A percentile compares a stretch with the other conserved stretches of the same genome.
Evolutionary conservation across 2,329 filamentous ascomycete genomes (phyloP).

Genomic region (Pseudogymnoascus sp.): DNA sequence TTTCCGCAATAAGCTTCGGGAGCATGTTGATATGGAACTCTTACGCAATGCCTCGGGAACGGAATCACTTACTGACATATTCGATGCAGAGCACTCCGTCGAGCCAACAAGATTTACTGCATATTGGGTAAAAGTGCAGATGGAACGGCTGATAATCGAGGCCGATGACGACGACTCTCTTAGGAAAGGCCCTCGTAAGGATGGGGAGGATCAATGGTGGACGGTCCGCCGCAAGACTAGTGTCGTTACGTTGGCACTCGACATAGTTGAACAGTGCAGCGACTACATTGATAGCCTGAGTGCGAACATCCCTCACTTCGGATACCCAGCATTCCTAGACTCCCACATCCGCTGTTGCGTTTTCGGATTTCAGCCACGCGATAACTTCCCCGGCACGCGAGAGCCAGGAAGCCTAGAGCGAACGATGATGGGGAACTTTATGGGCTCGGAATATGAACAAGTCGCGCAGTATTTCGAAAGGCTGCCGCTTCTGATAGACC

Average conservation of each 20-base stretch:
- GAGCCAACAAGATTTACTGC: neutral
- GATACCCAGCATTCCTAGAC: neutral
- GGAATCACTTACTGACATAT: neutral
- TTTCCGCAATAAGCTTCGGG: constrained; percentile 16
- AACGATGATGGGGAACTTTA: constrained; percentile 6
- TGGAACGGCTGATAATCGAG: neutral
- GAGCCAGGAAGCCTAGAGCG: neutral
- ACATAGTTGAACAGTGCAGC: constrained; percentile 1
- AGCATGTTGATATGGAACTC: constrained; percentile 12
- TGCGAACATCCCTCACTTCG: neutral
- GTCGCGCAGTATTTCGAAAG: constrained; percentile 16
- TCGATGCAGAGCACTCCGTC: neutral
- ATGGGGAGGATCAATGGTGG: neutral
- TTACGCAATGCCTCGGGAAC: neutral
- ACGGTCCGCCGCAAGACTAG: neutral
- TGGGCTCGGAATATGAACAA: neutral
- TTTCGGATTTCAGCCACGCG: neutral
- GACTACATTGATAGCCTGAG: neutral
- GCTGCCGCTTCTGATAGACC: constrained; percentile 15
- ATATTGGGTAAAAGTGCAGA: neutral
- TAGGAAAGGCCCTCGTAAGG: neutral
- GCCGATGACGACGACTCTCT: neutral
- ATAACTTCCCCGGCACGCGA: neutral
- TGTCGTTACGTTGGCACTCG: neutral
- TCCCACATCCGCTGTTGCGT: neutral